Evolutionary conservation across 352 stramenopile species (phyloP), one percentile per base, ranked within the genome.

Genomic region (Phytophthora rubi): DNA sequence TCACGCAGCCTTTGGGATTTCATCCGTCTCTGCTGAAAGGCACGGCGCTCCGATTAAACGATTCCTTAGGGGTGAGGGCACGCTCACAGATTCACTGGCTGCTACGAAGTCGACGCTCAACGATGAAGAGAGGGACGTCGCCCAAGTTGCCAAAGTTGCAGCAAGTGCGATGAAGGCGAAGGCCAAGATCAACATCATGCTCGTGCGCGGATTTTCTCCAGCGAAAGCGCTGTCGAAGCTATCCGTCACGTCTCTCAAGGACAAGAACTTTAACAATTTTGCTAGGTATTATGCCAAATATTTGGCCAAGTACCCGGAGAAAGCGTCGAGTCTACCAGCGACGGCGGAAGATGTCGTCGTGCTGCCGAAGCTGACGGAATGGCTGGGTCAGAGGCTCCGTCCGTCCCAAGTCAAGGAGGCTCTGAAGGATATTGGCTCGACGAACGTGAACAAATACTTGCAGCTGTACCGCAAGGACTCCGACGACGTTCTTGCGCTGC

Each of bases 191-290:
- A 64, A 13, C 23, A 64, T 69, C 23, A 64, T 69, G 62, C 32
- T 69, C 18, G 16, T 5, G 21, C 53, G 53, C 4, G 62, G 53
- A n/a, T 33, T 53, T 52, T 42, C 48, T 8, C 62, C 62, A 0
- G 33, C 28, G 13, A 69, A 57, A n/a, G 64, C 53, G 6, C n/a
- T 60, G 30, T 23, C 47, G 51, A 71, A 71, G 23, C 59, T 71
- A 23, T 23, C 44, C 9, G 64, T 71, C n/a, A 18, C 30, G 21
- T 42, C 37, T 18, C 9, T 67, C 21, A 58, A 37, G 2, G 58
- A 62, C 64, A 71, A 67, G 32, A 67, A 67, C 30, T 67, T 67
- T 32, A 66, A 71, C 39, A 66, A 57, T n/a, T 71, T 71, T 33
- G 58, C 28, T 4, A 66, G 64, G 48, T 71, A 59, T 16, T 60